Conservation (phyloP, 768 basidiomycete genomes). For the Cystofilobasidium ferigula region DNA sequence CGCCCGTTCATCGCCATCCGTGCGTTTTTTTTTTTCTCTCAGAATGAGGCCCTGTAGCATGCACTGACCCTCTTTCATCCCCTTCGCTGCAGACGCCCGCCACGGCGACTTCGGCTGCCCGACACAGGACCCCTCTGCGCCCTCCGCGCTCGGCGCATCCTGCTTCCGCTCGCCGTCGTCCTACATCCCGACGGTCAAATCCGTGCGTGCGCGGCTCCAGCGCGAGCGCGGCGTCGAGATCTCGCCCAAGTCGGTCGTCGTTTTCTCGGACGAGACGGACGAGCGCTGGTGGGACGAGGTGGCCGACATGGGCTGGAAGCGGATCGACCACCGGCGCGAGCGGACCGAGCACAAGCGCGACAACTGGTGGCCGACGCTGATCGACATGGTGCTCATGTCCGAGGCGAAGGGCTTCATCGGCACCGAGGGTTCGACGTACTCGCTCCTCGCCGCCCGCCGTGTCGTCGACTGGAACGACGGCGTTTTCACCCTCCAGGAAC, state of each 20-base stretch:
- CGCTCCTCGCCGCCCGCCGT: slow-evolving; percentile 22
- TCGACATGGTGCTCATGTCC: slow-evolving; percentile 11
- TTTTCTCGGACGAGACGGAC: not conserved
- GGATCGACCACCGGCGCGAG: not conserved
- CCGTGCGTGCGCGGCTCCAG: not conserved
- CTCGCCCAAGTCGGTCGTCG: not conserved
- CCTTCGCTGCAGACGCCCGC: not conserved
- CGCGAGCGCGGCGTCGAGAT: not conserved
- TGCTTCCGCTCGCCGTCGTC: not conserved
- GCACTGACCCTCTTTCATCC: not conserved
- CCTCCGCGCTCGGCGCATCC: not conserved
- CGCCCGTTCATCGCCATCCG: slow-evolving; percentile 4
- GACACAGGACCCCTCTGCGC: not conserved
- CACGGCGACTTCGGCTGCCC: slow-evolving; percentile 2
- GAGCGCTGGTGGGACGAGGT: slow-evolving; percentile 13
- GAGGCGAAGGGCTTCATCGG: not conserved
- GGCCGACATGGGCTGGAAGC: not conserved
- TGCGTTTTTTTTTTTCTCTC: not conserved
- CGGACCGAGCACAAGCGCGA: not conserved
- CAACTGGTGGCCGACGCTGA: slow-evolving; percentile 7
- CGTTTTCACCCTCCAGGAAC: not conserved
- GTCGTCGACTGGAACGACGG: not conserved
- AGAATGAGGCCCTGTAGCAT: no score
- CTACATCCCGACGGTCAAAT: not conserved
- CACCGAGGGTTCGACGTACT: not conserved